Base-by-base conservation (phyloP, 164 flowering plant genomes). In the Echeveria elegans region DNA sequence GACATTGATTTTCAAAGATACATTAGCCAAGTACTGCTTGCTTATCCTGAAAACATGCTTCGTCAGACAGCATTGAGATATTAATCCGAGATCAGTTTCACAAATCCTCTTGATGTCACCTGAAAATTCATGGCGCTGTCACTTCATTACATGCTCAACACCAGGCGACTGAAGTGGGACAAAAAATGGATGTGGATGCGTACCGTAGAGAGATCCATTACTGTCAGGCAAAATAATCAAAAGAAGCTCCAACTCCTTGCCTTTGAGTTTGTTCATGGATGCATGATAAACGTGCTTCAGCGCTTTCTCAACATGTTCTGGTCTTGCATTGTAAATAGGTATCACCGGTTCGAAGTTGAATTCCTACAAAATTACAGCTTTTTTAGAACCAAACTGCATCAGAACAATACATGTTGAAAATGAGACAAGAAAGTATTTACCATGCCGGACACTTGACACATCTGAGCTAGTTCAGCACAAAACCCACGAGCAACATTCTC, bases 71-170 rank as follows among this genome's bases (percentile, higher is more conserved):
- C 99, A 94, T 74, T 94, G 97, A 5, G 97, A 83, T 73, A 94
- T 83, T 67, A 94, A 52, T 60, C 97, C 99, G 16, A 94, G 90
- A 59, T 94, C 96, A 45, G 97, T 91, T 79, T 94, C 99, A 71
- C 98, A 94, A 48, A 94, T 94, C 70, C 96, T 72, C 77, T 94
- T 94, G 63, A 91, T 76, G 80, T 88, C 95, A 72, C 95, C 95
- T 88, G 73, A 38, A 80, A 67, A 50, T 14, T 53, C 14, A 19
- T 12, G 10, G 18, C 2, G 18, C 14, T 64, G 15, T 10, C 40
- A 61, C 23, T 1, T 1, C 5, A 34, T 21, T 23, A n/a, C 43
- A 32, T 36, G 45, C 16, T 63, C 18, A 34, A 37, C 11, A 63
- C 41, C 11, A 37, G 6, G n/a, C 34, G 7, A 63, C 16, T 12